phyloP scores from a whole-genome alignment of 345 rosid species.

The Hypericum androsaemum region DNA sequence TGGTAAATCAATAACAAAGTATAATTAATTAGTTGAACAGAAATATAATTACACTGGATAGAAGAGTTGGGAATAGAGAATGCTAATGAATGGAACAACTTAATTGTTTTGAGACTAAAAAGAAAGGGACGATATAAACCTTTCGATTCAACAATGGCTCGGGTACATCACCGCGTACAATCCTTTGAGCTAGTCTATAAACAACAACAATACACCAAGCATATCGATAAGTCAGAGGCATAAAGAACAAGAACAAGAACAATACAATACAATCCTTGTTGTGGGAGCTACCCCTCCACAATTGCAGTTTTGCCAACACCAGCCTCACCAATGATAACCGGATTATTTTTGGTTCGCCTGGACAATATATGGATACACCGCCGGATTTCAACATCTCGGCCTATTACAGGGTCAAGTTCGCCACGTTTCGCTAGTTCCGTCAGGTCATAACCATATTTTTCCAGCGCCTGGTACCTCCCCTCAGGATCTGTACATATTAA shows the following conservation, averaged over 20 bases:
- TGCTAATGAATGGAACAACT: too few species aligned
- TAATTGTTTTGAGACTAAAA: too few species aligned
- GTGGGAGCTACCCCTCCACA: conserved; percentile 19
- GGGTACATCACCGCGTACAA: too few species aligned
- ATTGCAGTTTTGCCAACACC: conserved; percentile 30
- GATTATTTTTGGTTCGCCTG: conserved; percentile 22
- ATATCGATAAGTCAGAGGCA: too few species aligned
- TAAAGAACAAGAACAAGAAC: too few species aligned
- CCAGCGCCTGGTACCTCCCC: conserved; percentile 69
- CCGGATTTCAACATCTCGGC: conserved; percentile 11
- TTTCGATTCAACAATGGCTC: too few species aligned
- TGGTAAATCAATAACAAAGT: neutral
- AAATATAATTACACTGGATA: too few species aligned
- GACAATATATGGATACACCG: conserved; percentile 15
- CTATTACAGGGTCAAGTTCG: conserved; percentile 16
- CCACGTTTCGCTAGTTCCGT: conserved; percentile 36
- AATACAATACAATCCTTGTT: conserved; percentile 1
- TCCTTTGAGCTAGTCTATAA: too few species aligned
- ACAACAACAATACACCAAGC: too few species aligned
- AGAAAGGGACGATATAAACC: too few species aligned
- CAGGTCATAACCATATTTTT: conserved; percentile 83
- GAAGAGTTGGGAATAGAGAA: too few species aligned
- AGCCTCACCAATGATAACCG: conserved; percentile 25
- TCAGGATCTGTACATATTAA: conserved; percentile 51
- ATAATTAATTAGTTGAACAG: neutral